Percentiles rank a stretch among this genome's conserved stretches.
These are phyloP conservation scores for Kitagawia praeruptora DNA, from an alignment of 129 eudicot genomes.

Conservation along the genomic window DNA sequence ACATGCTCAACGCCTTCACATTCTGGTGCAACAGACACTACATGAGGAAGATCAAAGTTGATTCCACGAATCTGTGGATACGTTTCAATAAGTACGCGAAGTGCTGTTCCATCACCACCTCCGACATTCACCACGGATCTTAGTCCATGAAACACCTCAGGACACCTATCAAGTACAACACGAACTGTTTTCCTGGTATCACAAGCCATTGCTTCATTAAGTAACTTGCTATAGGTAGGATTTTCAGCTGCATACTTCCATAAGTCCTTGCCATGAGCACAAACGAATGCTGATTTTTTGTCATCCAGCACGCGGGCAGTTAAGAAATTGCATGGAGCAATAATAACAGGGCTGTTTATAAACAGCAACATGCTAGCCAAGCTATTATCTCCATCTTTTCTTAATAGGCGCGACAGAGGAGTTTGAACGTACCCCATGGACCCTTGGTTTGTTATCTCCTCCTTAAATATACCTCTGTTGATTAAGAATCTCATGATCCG, in stretches of 20 bases:
- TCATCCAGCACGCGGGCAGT: constrained; percentile 26
- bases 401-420: constrained; percentile 52
- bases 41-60: constrained; percentile 71
- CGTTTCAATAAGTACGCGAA: constrained; percentile 27
- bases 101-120: constrained; percentile 65
- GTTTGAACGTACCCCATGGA: constrained; percentile 36
- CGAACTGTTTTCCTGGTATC: constrained; percentile 36
- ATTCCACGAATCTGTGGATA: constrained; percentile 68
- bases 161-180: constrained; percentile 26
- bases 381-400: constrained; percentile 23
- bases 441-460: constrained; percentile 13
- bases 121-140: constrained; percentile 58
- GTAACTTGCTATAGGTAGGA: constrained; percentile 41
- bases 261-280: constrained; percentile 43
- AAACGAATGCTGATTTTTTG: constrained; percentile 29
- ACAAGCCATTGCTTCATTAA: constrained; percentile 65
- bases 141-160: constrained; percentile 43
- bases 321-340: constrained; percentile 54
- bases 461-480: constrained; percentile 41
- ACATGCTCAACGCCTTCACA: constrained; percentile 37
- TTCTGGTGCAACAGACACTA: constrained; percentile 27
- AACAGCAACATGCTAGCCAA: constrained; percentile 41
- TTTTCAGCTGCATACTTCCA: constrained; percentile 40
- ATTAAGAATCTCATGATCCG: constrained; percentile 67
- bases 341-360: constrained; percentile 37